Evolutionary conservation across 2,329 filamentous ascomycete species (phyloP).

Genomic region (Daldinia sp.): DNA sequence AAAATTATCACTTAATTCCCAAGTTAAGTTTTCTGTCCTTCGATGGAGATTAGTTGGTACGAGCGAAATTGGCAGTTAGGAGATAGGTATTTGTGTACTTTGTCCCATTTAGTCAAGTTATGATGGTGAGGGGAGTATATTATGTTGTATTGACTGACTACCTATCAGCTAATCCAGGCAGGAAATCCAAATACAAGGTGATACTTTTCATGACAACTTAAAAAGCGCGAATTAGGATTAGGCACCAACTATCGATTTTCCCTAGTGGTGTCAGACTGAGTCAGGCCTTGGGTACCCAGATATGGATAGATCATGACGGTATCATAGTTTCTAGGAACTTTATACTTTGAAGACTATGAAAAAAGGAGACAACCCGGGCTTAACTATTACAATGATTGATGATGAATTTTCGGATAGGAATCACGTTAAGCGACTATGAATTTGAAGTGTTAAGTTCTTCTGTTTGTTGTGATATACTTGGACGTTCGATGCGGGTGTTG

Average conservation of each 20-base stretch:
- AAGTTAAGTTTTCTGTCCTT: not conserved
- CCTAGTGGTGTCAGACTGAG: constrained; percentile 10
- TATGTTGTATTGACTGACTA: not conserved
- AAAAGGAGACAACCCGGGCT: not conserved
- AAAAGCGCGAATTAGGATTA: not conserved
- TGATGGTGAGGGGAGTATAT: not conserved
- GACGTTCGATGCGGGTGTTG: not conserved
- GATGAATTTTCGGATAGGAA: not conserved
- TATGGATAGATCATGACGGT: not conserved
- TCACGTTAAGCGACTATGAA: constrained; percentile 6
- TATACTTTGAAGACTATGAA: not conserved
- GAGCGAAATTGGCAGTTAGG: too few relatives aligned
- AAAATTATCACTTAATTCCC: not conserved
- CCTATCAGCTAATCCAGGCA: not conserved
- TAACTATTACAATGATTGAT: not conserved
- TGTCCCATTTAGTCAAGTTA: not conserved
- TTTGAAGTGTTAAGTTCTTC: not conserved
- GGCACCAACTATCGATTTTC: constrained; percentile 8
- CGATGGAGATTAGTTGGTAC: too few relatives aligned
- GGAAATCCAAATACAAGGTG: not conserved
- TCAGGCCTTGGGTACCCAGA: constrained; percentile 14
- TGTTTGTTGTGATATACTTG: not conserved
- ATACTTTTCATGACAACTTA: constrained; percentile 10
- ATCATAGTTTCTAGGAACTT: constrained; percentile 3
- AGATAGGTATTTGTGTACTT: not conserved